Evolutionary conservation across 306 rosid genomes (phyloP).

Genomic region (Cyamopsis tetragonoloba): DNA sequence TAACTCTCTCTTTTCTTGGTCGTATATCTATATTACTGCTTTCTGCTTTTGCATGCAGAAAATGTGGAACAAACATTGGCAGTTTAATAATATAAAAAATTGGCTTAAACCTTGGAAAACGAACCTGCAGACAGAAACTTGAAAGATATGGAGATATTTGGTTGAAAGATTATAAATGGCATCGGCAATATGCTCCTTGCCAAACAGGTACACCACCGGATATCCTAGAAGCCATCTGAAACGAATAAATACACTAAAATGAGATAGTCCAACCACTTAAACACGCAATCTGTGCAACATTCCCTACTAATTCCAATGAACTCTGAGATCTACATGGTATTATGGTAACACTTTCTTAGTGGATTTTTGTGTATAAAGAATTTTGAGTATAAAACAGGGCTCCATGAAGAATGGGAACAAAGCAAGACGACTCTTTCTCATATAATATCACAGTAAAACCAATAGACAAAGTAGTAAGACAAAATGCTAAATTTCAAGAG

Average conservation of each 20-base stretch:
- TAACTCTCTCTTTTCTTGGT: neutral
- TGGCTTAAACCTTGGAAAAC: constrained; percentile 19
- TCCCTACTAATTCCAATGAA: no score
- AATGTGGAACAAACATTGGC: neutral
- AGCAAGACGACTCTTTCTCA: neutral
- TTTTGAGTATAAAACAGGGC: neutral
- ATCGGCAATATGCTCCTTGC: constrained; percentile 63
- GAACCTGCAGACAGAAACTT: constrained; percentile 68
- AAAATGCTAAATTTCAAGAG: neutral
- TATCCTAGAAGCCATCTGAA: constrained; percentile 96
- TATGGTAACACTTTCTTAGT: no score
- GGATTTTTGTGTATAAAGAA: no score
- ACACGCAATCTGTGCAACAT: neutral
- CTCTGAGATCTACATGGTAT: neutral
- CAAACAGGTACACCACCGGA: constrained; percentile 71
- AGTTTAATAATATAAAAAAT: constrained; percentile 10
- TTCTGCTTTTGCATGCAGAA: neutral
- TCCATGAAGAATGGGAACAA: neutral
- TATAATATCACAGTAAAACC: neutral
- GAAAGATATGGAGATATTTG: constrained; percentile 73
- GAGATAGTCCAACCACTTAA: neutral
- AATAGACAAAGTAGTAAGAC: no score
- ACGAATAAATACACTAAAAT: constrained; percentile 26
- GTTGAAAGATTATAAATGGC: constrained; percentile 72
- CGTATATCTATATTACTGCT: neutral